A percentile compares a stretch with the other conserved stretches of the same genome.
phyloP scores from a whole-genome alignment of 371 early-diverging fungal species.

The Mortierella polycephala region DNA sequence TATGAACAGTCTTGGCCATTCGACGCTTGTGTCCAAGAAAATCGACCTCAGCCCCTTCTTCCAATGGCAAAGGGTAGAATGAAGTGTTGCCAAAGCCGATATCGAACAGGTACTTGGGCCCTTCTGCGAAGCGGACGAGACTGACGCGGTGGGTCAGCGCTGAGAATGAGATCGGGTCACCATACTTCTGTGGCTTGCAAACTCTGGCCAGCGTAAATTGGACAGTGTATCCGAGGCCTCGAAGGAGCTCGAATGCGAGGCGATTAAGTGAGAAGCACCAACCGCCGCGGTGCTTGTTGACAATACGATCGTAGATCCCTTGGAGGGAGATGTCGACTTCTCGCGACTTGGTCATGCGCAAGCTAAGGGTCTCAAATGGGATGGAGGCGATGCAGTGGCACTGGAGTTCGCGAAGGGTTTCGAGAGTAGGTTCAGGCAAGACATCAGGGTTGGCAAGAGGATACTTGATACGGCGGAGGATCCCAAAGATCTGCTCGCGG shows the following conservation, averaged over 20 bases:
- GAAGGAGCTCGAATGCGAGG: slow-evolving; percentile 18
- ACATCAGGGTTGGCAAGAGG: slow-evolving; percentile 29
- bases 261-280: slow-evolving; percentile 39
- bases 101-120: slow-evolving; percentile 26
- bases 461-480: slow-evolving; percentile 21
- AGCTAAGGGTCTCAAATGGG: slow-evolving; percentile 34
- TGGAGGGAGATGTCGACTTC: slow-evolving; percentile 24
- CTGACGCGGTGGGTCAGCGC: slow-evolving; percentile 19
- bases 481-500: slow-evolving; percentile 20
- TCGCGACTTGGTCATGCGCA: slow-evolving; percentile 21
- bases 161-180: slow-evolving; percentile 3
- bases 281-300: slow-evolving; percentile 32
- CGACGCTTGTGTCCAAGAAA: slow-evolving; percentile 25
- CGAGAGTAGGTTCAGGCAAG: slow-evolving; percentile 25
- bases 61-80: slow-evolving; percentile 13
- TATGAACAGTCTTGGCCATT: slow-evolving; percentile 12
- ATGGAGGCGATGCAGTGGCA: slow-evolving; percentile 23
- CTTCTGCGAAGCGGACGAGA: slow-evolving; percentile 23
- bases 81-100: slow-evolving; percentile 24
- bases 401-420: slow-evolving; percentile 27
- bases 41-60: slow-evolving; percentile 20
- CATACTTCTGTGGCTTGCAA: slow-evolving; percentile 13
- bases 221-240: slow-evolving; percentile 15
- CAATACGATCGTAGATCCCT: slow-evolving; percentile 28
- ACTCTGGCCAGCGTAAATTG: slow-evolving; percentile 25